These are phyloP conservation scores for Lumnitzera racemosa DNA, from an alignment of 345 rosid genomes.

Conservation along the genomic window DNA sequence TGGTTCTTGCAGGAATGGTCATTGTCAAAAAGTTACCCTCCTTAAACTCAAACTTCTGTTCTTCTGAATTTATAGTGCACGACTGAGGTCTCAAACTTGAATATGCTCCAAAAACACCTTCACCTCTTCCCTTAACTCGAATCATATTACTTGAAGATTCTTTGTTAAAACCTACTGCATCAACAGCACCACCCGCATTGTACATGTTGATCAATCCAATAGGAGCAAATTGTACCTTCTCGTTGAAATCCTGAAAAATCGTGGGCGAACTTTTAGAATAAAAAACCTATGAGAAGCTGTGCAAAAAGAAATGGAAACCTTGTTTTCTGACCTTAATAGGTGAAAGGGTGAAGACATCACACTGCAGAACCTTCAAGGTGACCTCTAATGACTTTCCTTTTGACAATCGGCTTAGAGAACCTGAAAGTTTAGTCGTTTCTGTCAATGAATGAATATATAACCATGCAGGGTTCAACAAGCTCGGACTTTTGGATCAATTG, in stretches of 20 bases:
- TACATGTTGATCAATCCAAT: slow-evolving; percentile 47
- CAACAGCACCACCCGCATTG: slow-evolving; percentile 43
- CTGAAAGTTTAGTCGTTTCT: slow-evolving; percentile 6
- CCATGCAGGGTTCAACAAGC: too few species aligned
- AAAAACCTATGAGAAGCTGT: background rate
- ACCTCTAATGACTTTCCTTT: slow-evolving; percentile 20
- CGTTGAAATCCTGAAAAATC: slow-evolving; percentile 22
- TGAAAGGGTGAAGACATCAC: slow-evolving; percentile 35
- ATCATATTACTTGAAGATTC: slow-evolving; percentile 8
- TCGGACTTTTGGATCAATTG: too few species aligned
- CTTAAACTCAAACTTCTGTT: slow-evolving; percentile 12
- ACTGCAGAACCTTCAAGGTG: slow-evolving; percentile 27
- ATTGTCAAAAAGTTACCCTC: slow-evolving; percentile 22
- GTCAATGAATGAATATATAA: too few species aligned
- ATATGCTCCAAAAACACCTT: slow-evolving; percentile 36
- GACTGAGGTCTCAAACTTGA: slow-evolving; percentile 32
- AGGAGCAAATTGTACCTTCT: slow-evolving; percentile 37
- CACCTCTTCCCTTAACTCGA: slow-evolving; percentile 34
- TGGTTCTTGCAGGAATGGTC: slow-evolving; percentile 16
- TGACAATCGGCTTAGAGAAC: slow-evolving; percentile 20
- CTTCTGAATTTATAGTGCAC: slow-evolving; percentile 19
- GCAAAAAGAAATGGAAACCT: background rate
- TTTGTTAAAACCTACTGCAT: slow-evolving; percentile 11
- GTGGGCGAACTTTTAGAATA: background rate
- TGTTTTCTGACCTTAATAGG: slow-evolving; percentile 36